Conservation (phyloP, 2,329 filamentous ascomycete species). For the Stagonosporopsis cucurbitacearum region DNA sequence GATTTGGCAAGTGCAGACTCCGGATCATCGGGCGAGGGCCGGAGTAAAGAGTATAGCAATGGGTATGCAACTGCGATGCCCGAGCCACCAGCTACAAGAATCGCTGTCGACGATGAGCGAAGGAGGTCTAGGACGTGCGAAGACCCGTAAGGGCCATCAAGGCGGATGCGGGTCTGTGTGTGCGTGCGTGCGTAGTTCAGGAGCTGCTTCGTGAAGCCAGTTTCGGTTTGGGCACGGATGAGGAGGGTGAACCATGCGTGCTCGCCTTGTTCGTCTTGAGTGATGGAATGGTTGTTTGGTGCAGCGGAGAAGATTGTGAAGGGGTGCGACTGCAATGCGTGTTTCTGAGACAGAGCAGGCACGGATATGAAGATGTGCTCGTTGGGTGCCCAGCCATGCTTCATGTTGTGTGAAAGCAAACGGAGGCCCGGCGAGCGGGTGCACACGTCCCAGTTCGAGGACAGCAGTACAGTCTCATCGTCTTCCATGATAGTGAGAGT, state of each 20-base stretch:
- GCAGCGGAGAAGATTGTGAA: constrained; percentile 71
- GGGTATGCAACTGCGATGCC: constrained; percentile 71
- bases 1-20: constrained; percentile 19
- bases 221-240: constrained; percentile 60
- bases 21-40: constrained; percentile 18
- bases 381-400: constrained; percentile 64
- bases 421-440: constrained; percentile 12
- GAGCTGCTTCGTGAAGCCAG: constrained; percentile 65
- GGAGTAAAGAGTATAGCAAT: constrained; percentile 60
- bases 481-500: constrained; percentile 63
- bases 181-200: constrained; percentile 58
- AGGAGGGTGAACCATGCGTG: constrained; percentile 64
- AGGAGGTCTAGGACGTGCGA: constrained; percentile 62
- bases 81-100: constrained; percentile 68
- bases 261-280: constrained; percentile 23
- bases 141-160: constrained; percentile 72
- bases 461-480: constrained; percentile 60
- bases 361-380: constrained; percentile 70
- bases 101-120: constrained; percentile 55
- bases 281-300: constrained; percentile 46
- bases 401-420: constrained; percentile 46
- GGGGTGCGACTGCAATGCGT: constrained; percentile 67
- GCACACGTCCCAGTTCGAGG: constrained; percentile 52
- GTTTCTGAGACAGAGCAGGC: constrained; percentile 59
- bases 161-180: constrained; percentile 54